Base-by-base conservation (phyloP, 371 early-diverging fungal species). In the Mortierella sp. region DNA sequence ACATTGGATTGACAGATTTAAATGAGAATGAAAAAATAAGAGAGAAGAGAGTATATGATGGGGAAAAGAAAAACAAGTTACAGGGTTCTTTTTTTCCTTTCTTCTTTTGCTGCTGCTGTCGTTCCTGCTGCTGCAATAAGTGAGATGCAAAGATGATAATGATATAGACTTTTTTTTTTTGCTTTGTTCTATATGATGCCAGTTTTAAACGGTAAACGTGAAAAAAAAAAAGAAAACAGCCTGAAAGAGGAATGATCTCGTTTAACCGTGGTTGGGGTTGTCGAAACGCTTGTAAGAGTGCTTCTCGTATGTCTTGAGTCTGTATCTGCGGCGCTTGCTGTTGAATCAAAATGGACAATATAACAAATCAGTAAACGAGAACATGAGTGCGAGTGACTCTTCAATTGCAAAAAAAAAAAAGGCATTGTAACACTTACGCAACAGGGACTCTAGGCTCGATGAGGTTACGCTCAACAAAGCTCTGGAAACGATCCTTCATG, bases 391-490 rank as follows among this genome's bases (percentile, higher is more conserved):
- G 29, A 19, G 15, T 17, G 31, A 28, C 12, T 26, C 45, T 42
- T 26, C 34, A 8, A 65, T 17, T 5, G 15, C 6, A 37, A 49
- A 10, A 19, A 17, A 6, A 63, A 40, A 43, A 66, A 34, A 63
- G 28, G 29, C n/a, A n/a, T 32, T 10, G 32, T 8, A 19, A 35
- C n/a, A 68, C 76, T 55, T 85, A 85, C 70, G 72, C 83, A 54
- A 88, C 85, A 8, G 86, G 87, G 31, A 92, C 83, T 72, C 95
- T 84, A 22, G 96, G 90, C 82, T 97, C 98, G 64, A 97, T 90
- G 64, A 98, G 82, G 70, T 93, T 93, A 71, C 97, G 93, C 76
- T 95, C 89, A 81, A 95, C 92, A 58, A 96, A 82, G 75, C 93
- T 93, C 77, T 84, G 83, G 87, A 94, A 96, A 45, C 93, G 87